Percentiles rank a stretch among this genome's conserved stretches.
phyloP scores from a whole-genome alignment of 2,329 filamentous ascomycete genomes.

The Aspergillus fijiensis region DNA sequence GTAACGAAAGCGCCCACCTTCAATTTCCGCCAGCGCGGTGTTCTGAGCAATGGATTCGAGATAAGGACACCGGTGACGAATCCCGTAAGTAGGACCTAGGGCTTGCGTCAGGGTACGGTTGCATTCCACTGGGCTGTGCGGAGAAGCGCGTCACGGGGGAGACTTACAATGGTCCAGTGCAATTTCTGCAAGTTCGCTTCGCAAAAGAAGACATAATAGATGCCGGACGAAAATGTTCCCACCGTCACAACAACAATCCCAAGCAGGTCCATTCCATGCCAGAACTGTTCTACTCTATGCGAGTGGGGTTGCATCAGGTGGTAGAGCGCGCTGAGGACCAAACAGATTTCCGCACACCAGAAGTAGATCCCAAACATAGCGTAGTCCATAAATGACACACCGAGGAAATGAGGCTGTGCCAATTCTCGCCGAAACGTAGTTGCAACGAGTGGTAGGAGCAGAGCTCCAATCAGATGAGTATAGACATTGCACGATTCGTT shows the following conservation, averaged over 20 bases:
- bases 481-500: constrained; percentile 23
- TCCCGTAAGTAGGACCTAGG: constrained; percentile 6
- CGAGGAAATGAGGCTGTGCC: constrained; percentile 14
- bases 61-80: constrained; percentile 7
- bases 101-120: constrained; percentile 6
- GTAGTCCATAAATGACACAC: constrained; percentile 16
- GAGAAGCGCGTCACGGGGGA: not conserved
- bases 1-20: constrained; percentile 4
- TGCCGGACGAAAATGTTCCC: constrained; percentile 12
- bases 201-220: constrained; percentile 15
- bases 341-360: constrained; percentile 17
- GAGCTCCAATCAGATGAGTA: constrained; percentile 19
- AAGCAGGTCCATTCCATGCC: constrained; percentile 16
- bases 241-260: constrained; percentile 15
- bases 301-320: constrained; percentile 15
- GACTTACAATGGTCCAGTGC: constrained; percentile 16
- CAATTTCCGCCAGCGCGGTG: constrained; percentile 11
- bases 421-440: constrained; percentile 13
- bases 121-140: not conserved
- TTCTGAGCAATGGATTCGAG: constrained; percentile 11
- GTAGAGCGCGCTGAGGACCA: constrained; percentile 13
- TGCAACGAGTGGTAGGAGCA: constrained; percentile 17
- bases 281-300: constrained; percentile 15
- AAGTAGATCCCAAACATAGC: constrained; percentile 16
- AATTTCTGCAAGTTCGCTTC: constrained; percentile 13